Evolutionary conservation across 192 early-diverging fungal genomes (phyloP).

Genomic region (Powellomyces hirtus): DNA sequence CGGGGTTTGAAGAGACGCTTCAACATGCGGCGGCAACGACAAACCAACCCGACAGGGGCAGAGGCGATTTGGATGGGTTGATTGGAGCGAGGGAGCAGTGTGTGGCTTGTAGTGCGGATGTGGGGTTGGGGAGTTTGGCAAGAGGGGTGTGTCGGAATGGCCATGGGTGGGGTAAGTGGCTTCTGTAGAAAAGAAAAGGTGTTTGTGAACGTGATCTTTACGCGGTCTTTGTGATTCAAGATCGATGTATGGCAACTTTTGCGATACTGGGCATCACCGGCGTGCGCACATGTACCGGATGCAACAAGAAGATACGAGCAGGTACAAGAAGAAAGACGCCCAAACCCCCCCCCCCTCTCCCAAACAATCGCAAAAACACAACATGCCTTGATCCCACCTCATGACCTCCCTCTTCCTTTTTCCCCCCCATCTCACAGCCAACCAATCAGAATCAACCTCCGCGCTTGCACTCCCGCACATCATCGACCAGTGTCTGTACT

Average conservation of each 20-base stretch:
- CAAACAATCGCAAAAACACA: too few species aligned
- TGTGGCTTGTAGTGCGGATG: background rate
- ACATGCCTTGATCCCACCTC: too few species aligned
- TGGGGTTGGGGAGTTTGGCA: background rate
- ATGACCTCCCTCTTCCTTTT: too few species aligned
- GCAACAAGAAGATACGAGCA: background rate
- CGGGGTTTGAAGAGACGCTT: background rate
- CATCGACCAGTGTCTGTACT: too few species aligned
- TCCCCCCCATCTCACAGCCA: too few species aligned
- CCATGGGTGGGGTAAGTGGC: background rate
- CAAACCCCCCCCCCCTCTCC: too few species aligned
- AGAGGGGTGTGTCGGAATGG: background rate
- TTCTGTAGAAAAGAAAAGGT: background rate
- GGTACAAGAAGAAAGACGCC: background rate
- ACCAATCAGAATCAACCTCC: too few species aligned
- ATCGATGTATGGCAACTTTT: background rate
- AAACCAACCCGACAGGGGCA: background rate
- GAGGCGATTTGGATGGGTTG: background rate
- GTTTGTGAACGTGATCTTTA: background rate
- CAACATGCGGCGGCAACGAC: background rate
- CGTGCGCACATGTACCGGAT: background rate
- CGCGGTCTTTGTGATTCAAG: background rate
- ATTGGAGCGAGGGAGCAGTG: background rate
- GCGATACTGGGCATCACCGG: background rate
- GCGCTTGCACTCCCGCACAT: too few species aligned